Conservation (phyloP, 2,329 filamentous ascomycete genomes). For the Trichoderma harzianum region DNA sequence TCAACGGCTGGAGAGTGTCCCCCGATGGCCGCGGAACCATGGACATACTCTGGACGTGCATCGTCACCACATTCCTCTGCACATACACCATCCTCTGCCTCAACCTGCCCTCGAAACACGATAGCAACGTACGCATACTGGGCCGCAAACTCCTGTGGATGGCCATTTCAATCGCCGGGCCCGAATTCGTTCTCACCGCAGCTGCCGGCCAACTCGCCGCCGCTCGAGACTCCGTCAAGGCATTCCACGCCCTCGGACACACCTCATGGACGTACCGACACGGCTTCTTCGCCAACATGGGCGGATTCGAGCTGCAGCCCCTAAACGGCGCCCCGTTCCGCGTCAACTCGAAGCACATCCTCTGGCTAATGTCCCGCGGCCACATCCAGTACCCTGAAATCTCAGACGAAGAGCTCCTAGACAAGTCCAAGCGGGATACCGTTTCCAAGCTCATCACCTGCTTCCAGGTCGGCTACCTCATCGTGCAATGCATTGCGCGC, state of each 20-base stretch:
- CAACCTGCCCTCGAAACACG: neutral
- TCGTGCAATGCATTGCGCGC: neutral
- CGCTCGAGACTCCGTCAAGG: neutral
- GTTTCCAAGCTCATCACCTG: constrained; percentile 1
- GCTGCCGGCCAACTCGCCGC: neutral
- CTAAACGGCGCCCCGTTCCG: neutral
- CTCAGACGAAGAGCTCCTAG: neutral
- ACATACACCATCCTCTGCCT: neutral
- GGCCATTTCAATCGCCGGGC: neutral
- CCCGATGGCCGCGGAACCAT: neutral
- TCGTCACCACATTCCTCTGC: neutral
- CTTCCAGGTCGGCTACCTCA: neutral
- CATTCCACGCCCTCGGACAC: neutral
- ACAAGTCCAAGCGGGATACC: neutral
- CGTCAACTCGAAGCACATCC: neutral
- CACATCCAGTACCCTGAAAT: neutral
- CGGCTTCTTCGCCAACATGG: neutral
- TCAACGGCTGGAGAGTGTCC: neutral
- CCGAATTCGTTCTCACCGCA: neutral
- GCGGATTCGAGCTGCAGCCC: neutral
- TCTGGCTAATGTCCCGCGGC: neutral
- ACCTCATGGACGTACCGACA: neutral
- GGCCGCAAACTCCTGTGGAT: neutral
- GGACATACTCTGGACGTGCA: neutral
- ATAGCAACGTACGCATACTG: neutral